Evolutionary conservation across 495 filamentous ascomycete species (phyloP), one percentile per base, ranked within the genome.

Genomic region (Sporormia fimetaria): DNA sequence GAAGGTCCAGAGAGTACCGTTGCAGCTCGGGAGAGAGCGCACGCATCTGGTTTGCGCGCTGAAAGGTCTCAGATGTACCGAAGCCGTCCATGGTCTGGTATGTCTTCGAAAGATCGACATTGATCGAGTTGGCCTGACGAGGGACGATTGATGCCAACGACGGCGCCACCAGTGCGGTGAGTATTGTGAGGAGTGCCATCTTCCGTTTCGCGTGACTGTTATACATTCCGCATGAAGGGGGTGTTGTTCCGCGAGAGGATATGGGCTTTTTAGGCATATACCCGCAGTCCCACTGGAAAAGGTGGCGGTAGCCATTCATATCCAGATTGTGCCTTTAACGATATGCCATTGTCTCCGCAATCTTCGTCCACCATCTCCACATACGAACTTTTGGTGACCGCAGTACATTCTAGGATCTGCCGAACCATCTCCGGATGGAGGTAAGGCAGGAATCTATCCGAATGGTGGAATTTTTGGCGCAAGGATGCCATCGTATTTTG

Each of bases 1-100:
- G 44, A 1, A 52, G 44, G 24, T 52, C 49, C 24, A 52, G 37
- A 4, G 37, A 27, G 18, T 39, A 31, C 28, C 40, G 38, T 17
- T 49, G 37, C 46, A 67, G 63, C 9, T 44, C 46, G 48, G 56
- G 57, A 9, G 59, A 56, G 42, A 71, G 60, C 47, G 65, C 65
- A 31, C 62, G 63, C 55, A 71, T 66, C 15, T 49, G 45, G 36
- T 40, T 46, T 20, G 50, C 45, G 33, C 46, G 45, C 23, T 50
- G 45, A 36, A 54, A 54, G 21, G 50, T 46, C 24, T 54, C 45
- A n/a, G 32, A 33, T 10, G 31, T 43, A 11, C 50, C 50, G 22
- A 54, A 49, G 28, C 50, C 50, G 22, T 49, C 40, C 16, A 49
- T 42, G 1, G 37, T 46, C 38, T 54, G 50, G 41, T 42, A 54